Evolutionary conservation across 345 rosid genomes (phyloP).

Genomic region (Melastoma malabathricum): DNA sequence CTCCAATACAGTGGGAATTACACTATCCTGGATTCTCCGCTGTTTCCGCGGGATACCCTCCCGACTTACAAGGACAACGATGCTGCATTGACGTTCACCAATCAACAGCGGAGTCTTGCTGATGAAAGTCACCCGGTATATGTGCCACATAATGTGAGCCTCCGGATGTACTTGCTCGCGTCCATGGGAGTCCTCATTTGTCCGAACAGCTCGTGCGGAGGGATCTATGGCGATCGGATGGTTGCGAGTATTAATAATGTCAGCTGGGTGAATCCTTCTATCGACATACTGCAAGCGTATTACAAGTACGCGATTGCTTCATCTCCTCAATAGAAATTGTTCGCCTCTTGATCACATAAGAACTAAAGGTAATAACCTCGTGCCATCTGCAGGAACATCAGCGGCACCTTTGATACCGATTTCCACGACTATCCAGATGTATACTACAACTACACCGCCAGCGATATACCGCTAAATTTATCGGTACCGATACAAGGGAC

Average conservation of each 20-base stretch:
- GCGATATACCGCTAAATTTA: neutral
- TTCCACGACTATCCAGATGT: slow-evolving; percentile 4
- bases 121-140: slow-evolving; percentile 3
- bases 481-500: slow-evolving; percentile 2
- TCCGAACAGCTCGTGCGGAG: slow-evolving; percentile 4
- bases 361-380: too few species aligned
- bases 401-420: neutral
- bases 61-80: slow-evolving; percentile 4
- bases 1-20: slow-evolving; percentile 10
- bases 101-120: slow-evolving; percentile 4
- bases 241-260: slow-evolving; percentile 12
- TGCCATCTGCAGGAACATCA: slow-evolving; percentile 5
- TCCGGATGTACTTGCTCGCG: neutral
- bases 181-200: slow-evolving; percentile 4
- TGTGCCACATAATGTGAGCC: slow-evolving; percentile 6
- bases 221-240: slow-evolving; percentile 1
- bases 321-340: too few species aligned
- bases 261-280: slow-evolving; percentile 5
- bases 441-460: slow-evolving; percentile 5
- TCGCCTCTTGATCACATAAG: too few species aligned
- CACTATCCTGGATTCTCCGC: slow-evolving; percentile 1
- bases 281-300: slow-evolving; percentile 12
- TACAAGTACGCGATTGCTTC: slow-evolving; percentile 2
- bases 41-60: slow-evolving; percentile 1
- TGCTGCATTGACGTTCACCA: neutral